phyloP scores from a whole-genome alignment of 1,284 basidiomycete species.

The Irpex sp. region DNA sequence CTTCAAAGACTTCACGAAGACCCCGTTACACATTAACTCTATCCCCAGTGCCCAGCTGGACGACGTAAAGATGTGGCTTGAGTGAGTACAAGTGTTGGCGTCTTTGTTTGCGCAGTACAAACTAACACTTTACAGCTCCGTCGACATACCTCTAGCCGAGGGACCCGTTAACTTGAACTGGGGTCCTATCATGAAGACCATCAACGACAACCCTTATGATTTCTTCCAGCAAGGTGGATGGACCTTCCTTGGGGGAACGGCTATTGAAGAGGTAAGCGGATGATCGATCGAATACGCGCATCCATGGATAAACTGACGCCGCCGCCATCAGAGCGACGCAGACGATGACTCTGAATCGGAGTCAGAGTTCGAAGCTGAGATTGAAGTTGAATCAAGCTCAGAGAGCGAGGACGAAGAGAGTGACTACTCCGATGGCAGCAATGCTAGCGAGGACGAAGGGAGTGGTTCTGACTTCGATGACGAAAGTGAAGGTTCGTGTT shows the following conservation, averaged over 20 bases:
- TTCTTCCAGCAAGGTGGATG: constrained; percentile 98
- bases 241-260: constrained; percentile 83
- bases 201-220: constrained; percentile 92
- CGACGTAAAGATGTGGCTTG: constrained; percentile 97
- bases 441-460: constrained; percentile 64
- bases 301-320: background rate
- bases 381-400: constrained; percentile 39
- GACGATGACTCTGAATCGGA: constrained; percentile 71
- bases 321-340: constrained; percentile 50
- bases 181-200: constrained; percentile 96
- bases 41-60: constrained; percentile 90
- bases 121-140: constrained; percentile 57
- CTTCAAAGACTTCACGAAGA: constrained; percentile 92
- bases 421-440: constrained; percentile 51
- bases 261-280: constrained; percentile 48
- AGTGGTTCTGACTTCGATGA: constrained; percentile 67
- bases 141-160: constrained; percentile 95
- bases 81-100: constrained; percentile 53
- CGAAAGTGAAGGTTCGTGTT: constrained; percentile 57
- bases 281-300: background rate
- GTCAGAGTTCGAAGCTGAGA: constrained; percentile 78
- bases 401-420: constrained; percentile 56
- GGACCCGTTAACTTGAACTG: constrained; percentile 98
- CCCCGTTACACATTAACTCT: constrained; percentile 93
- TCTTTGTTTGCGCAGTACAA: background rate